Evolutionary conservation across 2,329 filamentous ascomycete genomes (phyloP), one percentile per base, ranked within the genome.

Genomic region (Venturia carpophila): DNA sequence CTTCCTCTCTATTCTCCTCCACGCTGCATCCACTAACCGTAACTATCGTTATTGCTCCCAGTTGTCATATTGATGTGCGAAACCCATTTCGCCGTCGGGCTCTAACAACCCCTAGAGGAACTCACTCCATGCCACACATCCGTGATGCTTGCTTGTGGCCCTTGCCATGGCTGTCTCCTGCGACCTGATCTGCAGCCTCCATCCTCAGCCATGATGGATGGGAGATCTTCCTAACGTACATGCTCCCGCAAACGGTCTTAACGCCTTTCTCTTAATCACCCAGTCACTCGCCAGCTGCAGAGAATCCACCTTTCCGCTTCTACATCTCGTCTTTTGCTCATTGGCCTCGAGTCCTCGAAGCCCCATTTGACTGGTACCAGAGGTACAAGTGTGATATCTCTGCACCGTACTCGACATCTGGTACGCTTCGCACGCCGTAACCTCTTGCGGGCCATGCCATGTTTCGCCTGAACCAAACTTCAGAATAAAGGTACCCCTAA

Each of bases 381-480:
- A 64, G 63, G 63, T 64, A 58, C 52, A 64, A 52, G 63, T 64
- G 63, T 64, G 63, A 58, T 64, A 60, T 64, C 63, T 64, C 21
- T 42, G 43, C 37, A 41, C 63, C 63, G 24, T 64, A 52, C 37
- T 64, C 52, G 63, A 55, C 52, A 7, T 0, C 39, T 45, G 60
- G 60, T 61, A 61, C 60, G 37, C 42, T 61, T n/a, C 15, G 43
- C 37, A 9, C 24, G 60, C 60, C 39, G 37, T 45, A 27, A 37
- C 52, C 52, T 58, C 15, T 58, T 58, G 15, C 52, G 52, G 52
- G 27, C 52, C 30, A 34, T 58, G 52, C 52, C 52, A 58, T 58
- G 52, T 58, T 58, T 58, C 52, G 52, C 3, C 52, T 37, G 52
- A n/a, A 58, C 52, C 52, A 58, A 58, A 58, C 52, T 58, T 58